A percentile compares a stretch with the other conserved stretches of the same genome.
phyloP scores from a whole-genome alignment of 2,329 filamentous ascomycete species.

The Calonectria montana region DNA sequence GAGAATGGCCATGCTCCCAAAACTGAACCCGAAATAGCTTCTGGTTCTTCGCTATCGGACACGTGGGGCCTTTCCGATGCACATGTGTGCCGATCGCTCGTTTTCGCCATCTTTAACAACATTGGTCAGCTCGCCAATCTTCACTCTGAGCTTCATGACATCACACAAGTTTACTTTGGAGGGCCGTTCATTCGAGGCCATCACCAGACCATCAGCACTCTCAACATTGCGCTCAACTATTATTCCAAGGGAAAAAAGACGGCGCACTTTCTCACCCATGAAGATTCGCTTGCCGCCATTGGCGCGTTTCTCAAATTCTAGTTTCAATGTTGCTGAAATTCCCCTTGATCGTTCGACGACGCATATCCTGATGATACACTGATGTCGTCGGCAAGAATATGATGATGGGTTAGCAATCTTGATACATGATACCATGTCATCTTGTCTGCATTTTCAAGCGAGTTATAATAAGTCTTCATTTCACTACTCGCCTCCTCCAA shows the following conservation, averaged over 20 bases:
- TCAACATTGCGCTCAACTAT: constrained; percentile 97
- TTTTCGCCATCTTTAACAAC: constrained; percentile 98
- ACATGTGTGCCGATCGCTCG: constrained; percentile 91
- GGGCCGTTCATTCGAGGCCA: constrained; percentile 97
- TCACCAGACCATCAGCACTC: constrained; percentile 95
- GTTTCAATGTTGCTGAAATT: not conserved
- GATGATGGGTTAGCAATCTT: too few relatives aligned
- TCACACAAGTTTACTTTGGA: constrained; percentile 96
- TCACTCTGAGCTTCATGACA: constrained; percentile 93
- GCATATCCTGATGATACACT: too few relatives aligned
- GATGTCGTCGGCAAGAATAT: not conserved
- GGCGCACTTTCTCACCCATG: constrained; percentile 94
- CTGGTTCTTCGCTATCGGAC: not conserved
- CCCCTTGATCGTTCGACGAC: too few relatives aligned
- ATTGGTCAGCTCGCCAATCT: constrained; percentile 98
- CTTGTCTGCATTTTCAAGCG: not conserved
- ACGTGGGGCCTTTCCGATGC: constrained; percentile 69
- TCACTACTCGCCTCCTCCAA: not conserved
- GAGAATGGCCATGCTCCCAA: constrained; percentile 77
- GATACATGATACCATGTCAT: not conserved
- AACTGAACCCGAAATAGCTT: constrained; percentile 44
- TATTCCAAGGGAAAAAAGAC: constrained; percentile 96
- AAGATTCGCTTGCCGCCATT: constrained; percentile 93
- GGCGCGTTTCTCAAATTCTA: constrained; percentile 84
- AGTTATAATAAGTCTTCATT: not conserved